Evolutionary conservation across 2,329 filamentous ascomycete species (phyloP).

Genomic region (Trichoderma arundinaceum): DNA sequence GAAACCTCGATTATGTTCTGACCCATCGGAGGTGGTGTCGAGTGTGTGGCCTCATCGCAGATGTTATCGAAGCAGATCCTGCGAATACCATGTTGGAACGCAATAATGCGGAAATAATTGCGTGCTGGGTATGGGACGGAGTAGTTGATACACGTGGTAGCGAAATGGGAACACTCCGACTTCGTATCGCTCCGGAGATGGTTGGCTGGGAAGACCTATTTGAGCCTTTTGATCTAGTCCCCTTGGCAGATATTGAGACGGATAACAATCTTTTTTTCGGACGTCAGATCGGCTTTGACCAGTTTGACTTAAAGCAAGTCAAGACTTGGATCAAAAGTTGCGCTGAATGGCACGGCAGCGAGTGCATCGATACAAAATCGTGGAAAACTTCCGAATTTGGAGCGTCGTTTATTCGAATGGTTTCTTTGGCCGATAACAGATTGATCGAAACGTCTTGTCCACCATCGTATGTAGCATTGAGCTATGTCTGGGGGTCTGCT

Average conservation of each 20-base stretch:
- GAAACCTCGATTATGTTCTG: slow-evolving; percentile 12
- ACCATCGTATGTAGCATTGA: slow-evolving; percentile 22
- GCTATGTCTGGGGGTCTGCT: slow-evolving; percentile 27
- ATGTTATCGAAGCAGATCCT: slow-evolving; percentile 1
- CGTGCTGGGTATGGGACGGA: slow-evolving; percentile 30
- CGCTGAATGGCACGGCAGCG: slow-evolving; percentile 20
- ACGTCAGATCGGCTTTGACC: background rate
- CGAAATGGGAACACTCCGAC: slow-evolving; percentile 22
- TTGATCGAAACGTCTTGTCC: slow-evolving; percentile 22
- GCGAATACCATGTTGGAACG: background rate
- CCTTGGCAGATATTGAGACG: background rate
- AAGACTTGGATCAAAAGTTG: slow-evolving; percentile 17
- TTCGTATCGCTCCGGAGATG: slow-evolving; percentile 25
- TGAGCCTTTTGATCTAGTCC: slow-evolving; percentile 28
- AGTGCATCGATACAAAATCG: slow-evolving; percentile 18
- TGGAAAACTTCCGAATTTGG: slow-evolving; percentile 23
- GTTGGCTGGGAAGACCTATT: slow-evolving; percentile 23
- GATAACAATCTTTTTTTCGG: background rate
- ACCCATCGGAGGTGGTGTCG: slow-evolving; percentile 13
- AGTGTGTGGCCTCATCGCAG: slow-evolving; percentile 17
- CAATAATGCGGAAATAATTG: slow-evolving; percentile 21
- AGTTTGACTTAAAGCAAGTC: background rate
- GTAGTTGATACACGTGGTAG: background rate
- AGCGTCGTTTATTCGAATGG: slow-evolving; percentile 26
- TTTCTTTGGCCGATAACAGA: slow-evolving; percentile 18